phyloP scores from a whole-genome alignment of 2,329 filamentous ascomycete species.

The Ploettnerulaceae sp. region DNA sequence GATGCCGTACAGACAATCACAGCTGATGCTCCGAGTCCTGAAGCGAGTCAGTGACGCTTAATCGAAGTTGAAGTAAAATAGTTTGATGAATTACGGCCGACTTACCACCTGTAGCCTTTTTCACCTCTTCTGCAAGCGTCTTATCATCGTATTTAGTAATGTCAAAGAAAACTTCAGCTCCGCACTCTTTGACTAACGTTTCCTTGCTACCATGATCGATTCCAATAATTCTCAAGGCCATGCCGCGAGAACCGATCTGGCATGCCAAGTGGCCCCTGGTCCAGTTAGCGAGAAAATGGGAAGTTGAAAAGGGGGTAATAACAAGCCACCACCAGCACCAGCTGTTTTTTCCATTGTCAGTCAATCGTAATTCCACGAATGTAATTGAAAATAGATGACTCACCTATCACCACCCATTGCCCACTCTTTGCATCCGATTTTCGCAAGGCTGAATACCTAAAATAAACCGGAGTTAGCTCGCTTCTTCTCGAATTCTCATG shows the following conservation, averaged over 20 bases:
- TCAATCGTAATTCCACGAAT: slow-evolving; percentile 7
- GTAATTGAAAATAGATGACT: slow-evolving; percentile 12
- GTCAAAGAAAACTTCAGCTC: slow-evolving; percentile 62
- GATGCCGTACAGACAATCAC: slow-evolving; percentile 52
- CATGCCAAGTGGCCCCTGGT: slow-evolving; percentile 53
- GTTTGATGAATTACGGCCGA: background rate
- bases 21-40: slow-evolving; percentile 28
- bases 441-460: slow-evolving; percentile 55
- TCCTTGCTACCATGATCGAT: slow-evolving; percentile 61
- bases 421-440: slow-evolving; percentile 49
- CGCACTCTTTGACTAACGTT: slow-evolving; percentile 51
- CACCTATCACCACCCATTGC: slow-evolving; percentile 33
- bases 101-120: slow-evolving; percentile 47
- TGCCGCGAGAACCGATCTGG: slow-evolving; percentile 53
- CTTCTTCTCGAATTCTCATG: slow-evolving; percentile 13
- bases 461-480: slow-evolving; percentile 22
- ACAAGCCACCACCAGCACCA: slow-evolving; percentile 57
- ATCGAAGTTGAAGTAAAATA: background rate
- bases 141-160: slow-evolving; percentile 49
- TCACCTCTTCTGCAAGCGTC: slow-evolving; percentile 50
- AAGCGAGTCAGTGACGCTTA: background rate
- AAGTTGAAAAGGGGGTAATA: slow-evolving; percentile 6
- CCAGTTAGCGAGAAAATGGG: slow-evolving; percentile 13
- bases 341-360: slow-evolving; percentile 31
- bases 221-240: slow-evolving; percentile 60